These are phyloP conservation scores for Aspergillus tanneri DNA, from an alignment of 2,329 filamentous ascomycete genomes.

Conservation along the genomic window DNA sequence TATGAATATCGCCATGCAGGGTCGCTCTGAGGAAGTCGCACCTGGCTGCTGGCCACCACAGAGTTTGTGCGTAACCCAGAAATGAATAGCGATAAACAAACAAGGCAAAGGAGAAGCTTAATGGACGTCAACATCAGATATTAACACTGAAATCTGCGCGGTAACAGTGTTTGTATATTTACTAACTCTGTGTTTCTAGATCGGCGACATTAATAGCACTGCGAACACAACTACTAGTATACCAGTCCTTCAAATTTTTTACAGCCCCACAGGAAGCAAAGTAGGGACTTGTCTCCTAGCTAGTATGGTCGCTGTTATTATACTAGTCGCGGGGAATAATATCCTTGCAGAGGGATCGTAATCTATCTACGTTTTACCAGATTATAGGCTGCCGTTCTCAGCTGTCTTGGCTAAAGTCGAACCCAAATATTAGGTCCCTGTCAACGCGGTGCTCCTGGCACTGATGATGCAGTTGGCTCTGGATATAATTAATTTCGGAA, in stretches of 20 bases:
- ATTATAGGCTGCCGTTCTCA: constrained; percentile 56
- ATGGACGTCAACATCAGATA: no score
- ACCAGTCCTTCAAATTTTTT: constrained; percentile 55
- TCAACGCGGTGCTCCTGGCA: constrained; percentile 51
- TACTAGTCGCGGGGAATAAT: constrained; percentile 47
- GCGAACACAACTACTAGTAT: constrained; percentile 50
- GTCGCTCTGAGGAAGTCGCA: no score
- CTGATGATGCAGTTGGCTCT: constrained; percentile 53
- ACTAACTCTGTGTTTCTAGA: constrained; percentile 53
- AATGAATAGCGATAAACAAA: no score
- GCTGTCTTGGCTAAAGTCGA: constrained; percentile 48
- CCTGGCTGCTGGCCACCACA: no score
- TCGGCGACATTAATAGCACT: constrained; percentile 50
- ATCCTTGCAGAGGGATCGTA: constrained; percentile 51
- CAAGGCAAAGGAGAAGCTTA: no score
- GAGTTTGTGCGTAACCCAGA: no score
- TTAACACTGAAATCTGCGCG: no score
- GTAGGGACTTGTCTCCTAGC: constrained; percentile 48
- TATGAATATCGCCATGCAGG: no score
- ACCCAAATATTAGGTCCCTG: constrained; percentile 48
- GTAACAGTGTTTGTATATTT: constrained; percentile 52
- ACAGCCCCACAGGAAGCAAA: constrained; percentile 49
- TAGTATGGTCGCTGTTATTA: constrained; percentile 51
- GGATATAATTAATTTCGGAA: constrained; percentile 57
- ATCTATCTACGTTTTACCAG: constrained; percentile 48